Conservation (phyloP, 768 basidiomycete species). For the Leccinum disarticulatum region DNA sequence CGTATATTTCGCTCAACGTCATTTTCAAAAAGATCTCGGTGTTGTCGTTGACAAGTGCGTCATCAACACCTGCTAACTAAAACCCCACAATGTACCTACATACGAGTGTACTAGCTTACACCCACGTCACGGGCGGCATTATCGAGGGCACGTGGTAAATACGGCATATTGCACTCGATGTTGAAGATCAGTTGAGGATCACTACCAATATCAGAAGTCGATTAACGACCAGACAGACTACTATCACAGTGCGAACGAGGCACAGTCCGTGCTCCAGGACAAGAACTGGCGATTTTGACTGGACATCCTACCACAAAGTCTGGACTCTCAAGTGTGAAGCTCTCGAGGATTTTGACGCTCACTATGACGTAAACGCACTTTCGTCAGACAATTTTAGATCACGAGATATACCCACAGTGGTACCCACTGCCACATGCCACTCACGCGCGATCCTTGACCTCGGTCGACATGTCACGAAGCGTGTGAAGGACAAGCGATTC, state of each 20-base stretch:
- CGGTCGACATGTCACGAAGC: slow-evolving; percentile 1
- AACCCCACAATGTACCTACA: neutral
- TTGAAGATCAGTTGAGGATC: slow-evolving; percentile 33
- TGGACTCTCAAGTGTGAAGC: slow-evolving; percentile 2
- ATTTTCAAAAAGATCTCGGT: slow-evolving; percentile 1
- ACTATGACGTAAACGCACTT: slow-evolving; percentile 22
- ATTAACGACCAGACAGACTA: slow-evolving; percentile 19
- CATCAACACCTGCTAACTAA: neutral
- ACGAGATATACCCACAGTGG: slow-evolving; percentile 4
- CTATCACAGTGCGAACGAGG: slow-evolving; percentile 6
- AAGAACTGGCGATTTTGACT: neutral
- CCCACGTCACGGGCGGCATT: slow-evolving; percentile 1
- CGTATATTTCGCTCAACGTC: slow-evolving; percentile 6
- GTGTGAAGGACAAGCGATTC: slow-evolving; percentile 6
- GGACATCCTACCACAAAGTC: neutral
- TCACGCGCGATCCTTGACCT: neutral
- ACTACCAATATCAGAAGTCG: slow-evolving; percentile 24
- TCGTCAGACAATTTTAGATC: slow-evolving; percentile 4
- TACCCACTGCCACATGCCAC: slow-evolving; percentile 7
- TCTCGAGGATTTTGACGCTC: neutral
- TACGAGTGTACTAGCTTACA: neutral
- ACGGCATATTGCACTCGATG: slow-evolving; percentile 14
- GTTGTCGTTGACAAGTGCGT: neutral
- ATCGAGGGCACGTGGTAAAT: slow-evolving; percentile 8
- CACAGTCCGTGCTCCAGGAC: neutral